Evolutionary conservation across 192 early-diverging fungal species (phyloP).

Genomic region (Entomortierella chlamydospora): DNA sequence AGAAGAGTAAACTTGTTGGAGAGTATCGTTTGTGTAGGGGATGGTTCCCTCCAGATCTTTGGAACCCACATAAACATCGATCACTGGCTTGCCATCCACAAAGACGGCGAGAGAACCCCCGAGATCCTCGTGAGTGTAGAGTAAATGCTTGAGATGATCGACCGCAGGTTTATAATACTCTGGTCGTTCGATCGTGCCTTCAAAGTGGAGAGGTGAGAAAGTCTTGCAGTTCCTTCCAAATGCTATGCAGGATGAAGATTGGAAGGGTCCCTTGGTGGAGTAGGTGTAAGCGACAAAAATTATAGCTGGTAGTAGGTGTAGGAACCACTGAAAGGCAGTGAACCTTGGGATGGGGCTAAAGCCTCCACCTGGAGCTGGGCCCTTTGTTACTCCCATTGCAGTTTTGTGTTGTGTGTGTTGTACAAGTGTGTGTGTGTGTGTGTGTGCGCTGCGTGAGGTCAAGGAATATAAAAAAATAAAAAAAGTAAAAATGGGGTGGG

Average conservation of each 20-base stretch:
- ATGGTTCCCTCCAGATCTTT: slow-evolving; percentile 44
- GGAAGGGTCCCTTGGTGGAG: slow-evolving; percentile 30
- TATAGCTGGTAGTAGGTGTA: slow-evolving; percentile 25
- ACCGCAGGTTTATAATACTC: slow-evolving; percentile 23
- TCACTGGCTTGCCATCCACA: slow-evolving; percentile 63
- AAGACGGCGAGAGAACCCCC: slow-evolving; percentile 61
- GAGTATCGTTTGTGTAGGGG: slow-evolving; percentile 64
- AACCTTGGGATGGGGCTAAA: not conserved
- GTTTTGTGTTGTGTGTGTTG: too few species aligned
- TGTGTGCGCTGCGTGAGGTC: too few species aligned
- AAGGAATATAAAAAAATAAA: too few species aligned
- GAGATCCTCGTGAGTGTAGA: slow-evolving; percentile 61
- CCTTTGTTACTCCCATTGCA: not conserved
- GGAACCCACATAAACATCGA: slow-evolving; percentile 73
- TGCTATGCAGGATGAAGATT: slow-evolving; percentile 19
- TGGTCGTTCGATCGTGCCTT: slow-evolving; percentile 6
- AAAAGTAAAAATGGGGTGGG: too few species aligned
- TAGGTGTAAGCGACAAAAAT: slow-evolving; percentile 24
- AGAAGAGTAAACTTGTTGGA: slow-evolving; percentile 75
- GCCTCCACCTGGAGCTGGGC: too few species aligned
- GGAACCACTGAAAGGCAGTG: not conserved
- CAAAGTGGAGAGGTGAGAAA: slow-evolving; percentile 3
- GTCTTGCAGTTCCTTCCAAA: slow-evolving; percentile 15
- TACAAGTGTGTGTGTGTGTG: too few species aligned
- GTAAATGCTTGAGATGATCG: slow-evolving; percentile 9